Conservation (phyloP, 768 basidiomycete species). For the Xerocomellus amylosporus region DNA sequence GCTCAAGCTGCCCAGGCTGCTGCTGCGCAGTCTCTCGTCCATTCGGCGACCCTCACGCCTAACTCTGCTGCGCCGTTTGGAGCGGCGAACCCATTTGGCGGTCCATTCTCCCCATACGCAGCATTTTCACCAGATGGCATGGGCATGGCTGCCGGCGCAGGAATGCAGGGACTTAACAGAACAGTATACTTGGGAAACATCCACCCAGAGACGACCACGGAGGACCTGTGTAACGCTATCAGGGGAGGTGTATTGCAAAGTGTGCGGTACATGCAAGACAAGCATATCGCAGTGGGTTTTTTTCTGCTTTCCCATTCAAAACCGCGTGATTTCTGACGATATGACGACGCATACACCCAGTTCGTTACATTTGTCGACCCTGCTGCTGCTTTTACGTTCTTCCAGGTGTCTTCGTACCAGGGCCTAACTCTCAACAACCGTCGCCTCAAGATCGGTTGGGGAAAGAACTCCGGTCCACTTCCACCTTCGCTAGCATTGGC, state of each 20-base stretch:
- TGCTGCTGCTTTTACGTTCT: conserved; percentile 89
- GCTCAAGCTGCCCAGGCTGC: conserved; percentile 84
- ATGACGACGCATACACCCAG: conserved; percentile 35
- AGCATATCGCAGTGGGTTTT: conserved; percentile 85
- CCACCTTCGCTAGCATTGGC: conserved; percentile 81
- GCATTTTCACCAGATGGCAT: conserved; percentile 47
- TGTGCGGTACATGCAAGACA: conserved; percentile 93
- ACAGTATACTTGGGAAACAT: conserved; percentile 97
- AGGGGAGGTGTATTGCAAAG: conserved; percentile 96
- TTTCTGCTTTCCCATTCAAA: neutral
- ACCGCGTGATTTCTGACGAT: conserved; percentile 3
- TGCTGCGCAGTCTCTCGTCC: conserved; percentile 70
- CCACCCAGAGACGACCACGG: conserved; percentile 90
- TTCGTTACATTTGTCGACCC: conserved; percentile 97
- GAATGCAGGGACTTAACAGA: conserved; percentile 69
- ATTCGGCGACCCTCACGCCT: conserved; percentile 42
- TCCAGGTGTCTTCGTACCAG: conserved; percentile 85
- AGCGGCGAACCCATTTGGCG: conserved; percentile 30
- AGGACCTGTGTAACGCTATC: conserved; percentile 95
- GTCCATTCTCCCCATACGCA: conserved; percentile 47
- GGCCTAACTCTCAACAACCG: conserved; percentile 92
- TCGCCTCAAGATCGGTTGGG: conserved; percentile 96
- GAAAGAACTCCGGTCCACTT: conserved; percentile 89
- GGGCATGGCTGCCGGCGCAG: conserved; percentile 28
- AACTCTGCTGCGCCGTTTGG: conserved; percentile 31